Conservation (phyloP, 106 monocot genomes). For the Narthecium ossifragum region DNA sequence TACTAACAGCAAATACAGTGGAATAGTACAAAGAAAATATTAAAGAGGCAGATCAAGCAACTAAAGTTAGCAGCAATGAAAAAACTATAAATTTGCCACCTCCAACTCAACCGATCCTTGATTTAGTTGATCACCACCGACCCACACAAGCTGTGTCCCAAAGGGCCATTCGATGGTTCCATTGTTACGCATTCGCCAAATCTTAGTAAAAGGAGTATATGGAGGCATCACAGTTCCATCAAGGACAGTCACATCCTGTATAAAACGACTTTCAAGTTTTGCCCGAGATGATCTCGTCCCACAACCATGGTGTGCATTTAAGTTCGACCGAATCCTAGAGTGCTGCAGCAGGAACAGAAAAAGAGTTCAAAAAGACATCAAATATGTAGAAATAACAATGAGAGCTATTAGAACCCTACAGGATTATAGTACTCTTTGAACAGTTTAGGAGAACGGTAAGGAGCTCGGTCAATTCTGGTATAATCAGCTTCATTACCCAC, state of each 20-base stretch:
- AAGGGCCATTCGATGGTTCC: slow-evolving; percentile 60
- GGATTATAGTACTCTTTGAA: slow-evolving; percentile 17
- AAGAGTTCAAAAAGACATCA: background rate
- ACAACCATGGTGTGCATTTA: slow-evolving; percentile 11
- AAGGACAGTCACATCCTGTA: slow-evolving; percentile 64
- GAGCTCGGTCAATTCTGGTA: slow-evolving; percentile 37
- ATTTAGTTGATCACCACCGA: slow-evolving; percentile 57
- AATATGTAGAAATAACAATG: background rate
- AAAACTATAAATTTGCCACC: slow-evolving; percentile 20
- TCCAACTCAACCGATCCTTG: slow-evolving; percentile 32
- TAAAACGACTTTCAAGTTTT: slow-evolving; percentile 62
- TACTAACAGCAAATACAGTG: background rate
- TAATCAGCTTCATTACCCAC: slow-evolving; percentile 58
- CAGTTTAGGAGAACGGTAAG: slow-evolving; percentile 9
- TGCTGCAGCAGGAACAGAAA: slow-evolving; percentile 10
- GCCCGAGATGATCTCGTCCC: slow-evolving; percentile 7
- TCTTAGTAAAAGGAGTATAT: slow-evolving; percentile 67
- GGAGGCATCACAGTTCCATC: slow-evolving; percentile 78
- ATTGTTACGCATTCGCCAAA: slow-evolving; percentile 87
- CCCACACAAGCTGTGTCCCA: slow-evolving; percentile 77
- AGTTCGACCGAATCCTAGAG: background rate
- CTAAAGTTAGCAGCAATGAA: background rate
- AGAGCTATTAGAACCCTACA: slow-evolving; percentile 8
- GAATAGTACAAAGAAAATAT: background rate
- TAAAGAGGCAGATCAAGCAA: background rate